Percentiles rank a stretch among this genome's conserved stretches.
phyloP scores from a whole-genome alignment of 257 asterid genomes.

The Nicotiana sylvestris region DNA sequence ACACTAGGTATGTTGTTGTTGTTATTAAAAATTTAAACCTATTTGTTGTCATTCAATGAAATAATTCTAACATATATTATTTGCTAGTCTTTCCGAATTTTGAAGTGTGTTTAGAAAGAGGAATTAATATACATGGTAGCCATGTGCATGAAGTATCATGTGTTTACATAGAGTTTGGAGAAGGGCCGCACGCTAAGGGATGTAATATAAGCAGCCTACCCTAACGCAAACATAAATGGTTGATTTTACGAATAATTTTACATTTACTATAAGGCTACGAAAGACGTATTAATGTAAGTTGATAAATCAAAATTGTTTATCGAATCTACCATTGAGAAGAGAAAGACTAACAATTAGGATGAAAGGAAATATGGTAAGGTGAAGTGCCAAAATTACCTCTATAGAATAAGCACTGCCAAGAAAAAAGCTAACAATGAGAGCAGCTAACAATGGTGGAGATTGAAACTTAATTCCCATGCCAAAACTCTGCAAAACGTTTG shows the following conservation, averaged over 20 bases:
- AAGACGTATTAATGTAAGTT: too few species aligned
- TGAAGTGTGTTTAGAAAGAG: background rate
- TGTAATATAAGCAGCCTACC: accelerated
- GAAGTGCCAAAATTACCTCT: constrained; percentile 1
- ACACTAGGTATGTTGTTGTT: too few species aligned
- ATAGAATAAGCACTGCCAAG: constrained; percentile 21
- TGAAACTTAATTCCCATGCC: constrained; percentile 19
- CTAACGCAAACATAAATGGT: too few species aligned
- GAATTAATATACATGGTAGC: too few species aligned
- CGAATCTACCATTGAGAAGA: background rate
- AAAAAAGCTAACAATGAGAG: constrained; percentile 18
- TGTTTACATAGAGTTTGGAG: too few species aligned
- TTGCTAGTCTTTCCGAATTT: background rate
- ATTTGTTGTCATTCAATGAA: background rate
- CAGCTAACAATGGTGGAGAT: constrained; percentile 16
- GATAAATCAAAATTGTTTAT: background rate
- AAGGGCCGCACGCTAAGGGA: too few species aligned
- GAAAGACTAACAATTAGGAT: background rate
- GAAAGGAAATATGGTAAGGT: background rate
- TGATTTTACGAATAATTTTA: too few species aligned
- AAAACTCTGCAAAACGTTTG: constrained; percentile 13
- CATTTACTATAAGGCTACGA: too few species aligned
- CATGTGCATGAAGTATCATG: too few species aligned
- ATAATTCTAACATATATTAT: too few species aligned
- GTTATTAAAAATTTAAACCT: too few species aligned